A percentile compares a stretch with the other conserved stretches of the same genome.
Evolutionary conservation across 768 basidiomycete species (phyloP).

Genomic region (Daedalea quercina): DNA sequence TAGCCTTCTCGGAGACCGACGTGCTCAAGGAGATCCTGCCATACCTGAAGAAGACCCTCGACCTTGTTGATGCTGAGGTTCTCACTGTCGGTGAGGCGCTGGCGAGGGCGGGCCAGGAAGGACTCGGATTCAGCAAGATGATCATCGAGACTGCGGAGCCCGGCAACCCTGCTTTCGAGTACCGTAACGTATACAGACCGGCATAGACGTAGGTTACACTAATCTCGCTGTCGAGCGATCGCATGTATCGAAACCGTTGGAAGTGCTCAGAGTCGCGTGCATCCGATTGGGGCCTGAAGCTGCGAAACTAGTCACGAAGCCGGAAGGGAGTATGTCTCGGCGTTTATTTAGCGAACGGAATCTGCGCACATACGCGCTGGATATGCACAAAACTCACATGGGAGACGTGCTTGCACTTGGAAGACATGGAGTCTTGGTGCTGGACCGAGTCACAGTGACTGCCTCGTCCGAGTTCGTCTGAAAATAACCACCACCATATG

Average conservation of each 20-base stretch:
- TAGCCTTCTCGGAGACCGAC: conserved; percentile 78
- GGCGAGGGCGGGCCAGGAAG: conserved; percentile 42
- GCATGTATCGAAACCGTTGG: background rate
- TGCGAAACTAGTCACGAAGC: too few species aligned
- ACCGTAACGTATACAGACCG: conserved; percentile 54
- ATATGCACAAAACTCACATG: too few species aligned
- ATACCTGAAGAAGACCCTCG: conserved; percentile 75
- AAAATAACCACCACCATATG: too few species aligned
- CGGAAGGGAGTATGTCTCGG: too few species aligned
- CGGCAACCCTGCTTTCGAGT: conserved; percentile 80
- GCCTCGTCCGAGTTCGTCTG: too few species aligned
- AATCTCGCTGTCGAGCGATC: background rate
- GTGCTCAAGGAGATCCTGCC: conserved; percentile 66
- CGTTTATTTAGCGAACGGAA: too few species aligned
- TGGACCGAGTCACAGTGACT: too few species aligned
- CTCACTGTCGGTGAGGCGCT: conserved; percentile 62
- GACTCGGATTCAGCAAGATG: conserved; percentile 58
- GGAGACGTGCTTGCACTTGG: too few species aligned
- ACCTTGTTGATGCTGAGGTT: conserved; percentile 64
- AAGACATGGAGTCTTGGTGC: too few species aligned
- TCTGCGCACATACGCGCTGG: too few species aligned
- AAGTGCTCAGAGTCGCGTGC: background rate
- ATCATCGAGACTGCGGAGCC: conserved; percentile 88
- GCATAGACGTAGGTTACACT: background rate
- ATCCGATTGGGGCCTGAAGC: too few species aligned